Conservation (phyloP, 1,139 yeast species). For the Barnettozyma hawaiiensis region DNA sequence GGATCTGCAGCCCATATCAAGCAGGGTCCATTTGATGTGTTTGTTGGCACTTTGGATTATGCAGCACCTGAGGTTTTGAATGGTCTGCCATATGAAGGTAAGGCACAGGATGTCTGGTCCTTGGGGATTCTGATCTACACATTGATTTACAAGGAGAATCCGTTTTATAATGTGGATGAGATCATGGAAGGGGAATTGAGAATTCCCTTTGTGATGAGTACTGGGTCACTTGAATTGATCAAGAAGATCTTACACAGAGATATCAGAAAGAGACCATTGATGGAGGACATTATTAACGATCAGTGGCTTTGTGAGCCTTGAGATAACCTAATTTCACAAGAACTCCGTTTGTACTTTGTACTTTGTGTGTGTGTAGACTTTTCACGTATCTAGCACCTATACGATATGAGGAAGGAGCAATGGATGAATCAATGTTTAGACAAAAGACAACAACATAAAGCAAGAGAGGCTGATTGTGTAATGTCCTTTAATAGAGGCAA, state of each 20-base stretch:
- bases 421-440: too few species aligned
- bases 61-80: slow-evolving; percentile 94
- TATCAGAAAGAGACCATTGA: slow-evolving; percentile 60
- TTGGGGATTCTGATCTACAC: slow-evolving; percentile 87
- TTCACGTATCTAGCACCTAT: too few species aligned
- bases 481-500: too few species aligned
- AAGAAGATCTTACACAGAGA: slow-evolving; percentile 60
- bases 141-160: slow-evolving; percentile 88
- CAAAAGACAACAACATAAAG: too few species aligned
- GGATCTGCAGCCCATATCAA: slow-evolving; percentile 89
- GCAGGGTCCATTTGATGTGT: slow-evolving; percentile 94
- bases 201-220: slow-evolving; percentile 57
- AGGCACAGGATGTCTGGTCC: slow-evolving; percentile 97
- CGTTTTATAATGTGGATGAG: slow-evolving; percentile 91
- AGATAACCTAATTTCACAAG: background rate
- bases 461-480: too few species aligned
- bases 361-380: background rate
- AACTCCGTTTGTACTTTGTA: too few species aligned
- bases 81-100: slow-evolving; percentile 86
- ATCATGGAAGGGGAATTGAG: slow-evolving; percentile 85
- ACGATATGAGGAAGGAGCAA: too few species aligned
- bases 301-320: slow-evolving; percentile 46
- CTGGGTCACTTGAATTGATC: slow-evolving; percentile 53
- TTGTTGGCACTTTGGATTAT: slow-evolving; percentile 94
- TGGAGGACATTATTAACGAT: slow-evolving; percentile 62